These are phyloP conservation scores for Aegilops longissima DNA, from an alignment of 176 grass and related monocot genomes.

Conservation along the genomic window DNA sequence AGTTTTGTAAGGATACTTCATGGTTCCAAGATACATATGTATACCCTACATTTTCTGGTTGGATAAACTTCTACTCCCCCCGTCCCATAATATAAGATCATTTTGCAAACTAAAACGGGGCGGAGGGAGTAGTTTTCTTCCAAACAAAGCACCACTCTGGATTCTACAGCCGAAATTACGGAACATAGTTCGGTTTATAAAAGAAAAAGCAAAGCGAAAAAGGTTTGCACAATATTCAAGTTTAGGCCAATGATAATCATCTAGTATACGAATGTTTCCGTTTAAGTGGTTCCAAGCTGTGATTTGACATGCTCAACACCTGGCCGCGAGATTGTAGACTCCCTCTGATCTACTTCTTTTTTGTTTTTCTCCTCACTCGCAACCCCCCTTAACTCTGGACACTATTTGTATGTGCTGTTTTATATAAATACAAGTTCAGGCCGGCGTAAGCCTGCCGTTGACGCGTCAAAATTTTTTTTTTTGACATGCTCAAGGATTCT, in stretches of 20 bases:
- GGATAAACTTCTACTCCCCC: background rate
- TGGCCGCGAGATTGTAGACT: too few species aligned
- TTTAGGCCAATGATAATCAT: background rate
- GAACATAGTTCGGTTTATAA: background rate
- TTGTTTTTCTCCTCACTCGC: too few species aligned
- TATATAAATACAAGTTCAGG: too few species aligned
- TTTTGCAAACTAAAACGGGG: too few species aligned
- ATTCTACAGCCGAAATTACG: background rate
- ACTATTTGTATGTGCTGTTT: too few species aligned
- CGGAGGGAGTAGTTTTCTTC: background rate
- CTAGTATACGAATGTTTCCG: constrained; percentile 8
- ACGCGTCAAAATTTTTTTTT: too few species aligned
- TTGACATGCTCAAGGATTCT: background rate
- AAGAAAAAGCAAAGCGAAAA: background rate
- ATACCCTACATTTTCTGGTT: background rate
- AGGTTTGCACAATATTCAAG: background rate
- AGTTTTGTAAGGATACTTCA: background rate
- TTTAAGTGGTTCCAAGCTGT: background rate
- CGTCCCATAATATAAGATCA: too few species aligned
- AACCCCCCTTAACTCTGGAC: too few species aligned
- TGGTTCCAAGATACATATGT: background rate
- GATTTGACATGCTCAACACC: background rate
- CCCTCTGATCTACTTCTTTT: too few species aligned
- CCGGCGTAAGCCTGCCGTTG: too few species aligned
- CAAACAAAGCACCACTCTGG: background rate